Evolutionary conservation across 129 eudicot species (phyloP).

Genomic region (Flaveria robusta): DNA sequence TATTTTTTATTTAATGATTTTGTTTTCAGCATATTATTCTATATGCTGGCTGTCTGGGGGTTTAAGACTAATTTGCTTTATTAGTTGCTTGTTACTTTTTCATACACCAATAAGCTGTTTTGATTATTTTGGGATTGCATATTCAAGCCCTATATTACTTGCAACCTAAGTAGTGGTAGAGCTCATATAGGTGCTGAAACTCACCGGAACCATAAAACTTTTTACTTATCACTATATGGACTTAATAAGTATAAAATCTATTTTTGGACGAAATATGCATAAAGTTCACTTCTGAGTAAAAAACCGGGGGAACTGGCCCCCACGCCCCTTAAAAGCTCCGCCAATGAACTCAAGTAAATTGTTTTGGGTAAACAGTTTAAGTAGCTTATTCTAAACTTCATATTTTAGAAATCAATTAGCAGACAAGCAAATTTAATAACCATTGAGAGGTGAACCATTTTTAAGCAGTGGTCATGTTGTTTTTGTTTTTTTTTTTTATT

Average conservation of each 20-base stretch:
- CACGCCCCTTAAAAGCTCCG: no score
- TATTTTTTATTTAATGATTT: background rate
- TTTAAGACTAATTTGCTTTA: no score
- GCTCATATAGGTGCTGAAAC: no score
- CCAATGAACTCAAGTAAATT: background rate
- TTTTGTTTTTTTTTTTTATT: background rate
- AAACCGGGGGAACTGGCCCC: no score
- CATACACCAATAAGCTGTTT: background rate
- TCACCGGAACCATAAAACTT: no score
- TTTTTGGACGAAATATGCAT: no score
- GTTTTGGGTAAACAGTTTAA: background rate
- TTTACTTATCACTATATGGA: no score
- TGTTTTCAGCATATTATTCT: background rate
- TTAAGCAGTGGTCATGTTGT: background rate
- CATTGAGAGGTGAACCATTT: background rate
- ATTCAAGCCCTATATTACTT: background rate
- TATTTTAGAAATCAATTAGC: background rate
- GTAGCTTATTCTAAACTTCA: background rate
- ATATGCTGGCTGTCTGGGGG: no score
- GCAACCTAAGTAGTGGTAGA: background rate
- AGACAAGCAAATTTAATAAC: background rate
- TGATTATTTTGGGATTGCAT: background rate
- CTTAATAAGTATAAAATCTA: no score
- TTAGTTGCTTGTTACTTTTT: background rate
- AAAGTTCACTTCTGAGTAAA: no score